Conservation (phyloP, 306 rosid genomes). For the Luffa aegyptiaca region DNA sequence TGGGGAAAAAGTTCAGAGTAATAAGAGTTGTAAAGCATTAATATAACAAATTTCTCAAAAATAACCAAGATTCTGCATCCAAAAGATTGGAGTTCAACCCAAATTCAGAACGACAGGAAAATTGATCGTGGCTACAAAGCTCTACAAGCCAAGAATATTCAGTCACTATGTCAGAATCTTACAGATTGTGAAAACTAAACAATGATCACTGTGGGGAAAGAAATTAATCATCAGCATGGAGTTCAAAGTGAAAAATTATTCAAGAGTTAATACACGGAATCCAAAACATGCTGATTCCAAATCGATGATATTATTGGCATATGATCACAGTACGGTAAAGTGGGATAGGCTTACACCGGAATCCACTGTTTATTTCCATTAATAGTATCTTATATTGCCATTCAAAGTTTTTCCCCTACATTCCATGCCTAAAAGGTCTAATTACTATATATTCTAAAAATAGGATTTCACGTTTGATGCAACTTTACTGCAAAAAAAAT, state of each 20-base stretch:
- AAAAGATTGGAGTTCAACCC: neutral
- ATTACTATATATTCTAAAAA: neutral
- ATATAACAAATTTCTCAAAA: neutral
- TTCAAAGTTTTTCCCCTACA: neutral
- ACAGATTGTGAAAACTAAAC: neutral
- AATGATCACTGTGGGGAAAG: neutral
- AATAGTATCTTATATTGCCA: neutral
- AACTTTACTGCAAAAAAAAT: neutral
- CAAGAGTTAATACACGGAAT: neutral
- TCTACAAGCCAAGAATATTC: neutral
- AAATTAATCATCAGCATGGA: neutral
- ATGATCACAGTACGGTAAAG: neutral
- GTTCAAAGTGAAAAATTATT: neutral
- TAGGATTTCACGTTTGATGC: neutral
- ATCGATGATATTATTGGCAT: neutral
- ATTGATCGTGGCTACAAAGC: neutral
- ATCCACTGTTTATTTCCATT: neutral
- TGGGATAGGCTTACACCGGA: neutral
- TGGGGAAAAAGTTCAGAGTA: neutral
- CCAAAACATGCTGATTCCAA: neutral
- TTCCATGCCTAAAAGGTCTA: neutral
- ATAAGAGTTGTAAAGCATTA: neutral
- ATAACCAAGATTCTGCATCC: neutral
- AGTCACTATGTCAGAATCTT: neutral
- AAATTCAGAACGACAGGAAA: neutral